These are phyloP conservation scores for Balansia obtecta DNA, from an alignment of 2,329 filamentous ascomycete species.

Conservation along the genomic window DNA sequence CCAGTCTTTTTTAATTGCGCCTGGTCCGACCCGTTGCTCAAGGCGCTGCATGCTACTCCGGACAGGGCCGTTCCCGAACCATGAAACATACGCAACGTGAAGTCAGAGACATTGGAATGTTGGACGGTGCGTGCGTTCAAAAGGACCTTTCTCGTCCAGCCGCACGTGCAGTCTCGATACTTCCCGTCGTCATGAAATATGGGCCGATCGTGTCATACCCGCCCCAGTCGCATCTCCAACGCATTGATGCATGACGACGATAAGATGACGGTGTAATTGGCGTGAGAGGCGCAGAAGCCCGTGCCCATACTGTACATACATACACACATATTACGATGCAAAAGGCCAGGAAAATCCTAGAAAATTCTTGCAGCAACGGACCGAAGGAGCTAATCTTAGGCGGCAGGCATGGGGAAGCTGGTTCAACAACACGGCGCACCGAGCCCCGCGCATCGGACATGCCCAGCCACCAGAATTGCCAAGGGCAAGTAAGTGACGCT, in stretches of 20 bases:
- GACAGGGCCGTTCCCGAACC: too few species aligned
- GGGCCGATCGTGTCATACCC: conserved; percentile 3
- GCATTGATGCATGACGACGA: conserved; percentile 3
- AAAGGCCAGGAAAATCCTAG: neutral
- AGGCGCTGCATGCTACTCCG: too few species aligned
- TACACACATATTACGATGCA: neutral
- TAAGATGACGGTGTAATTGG: neutral
- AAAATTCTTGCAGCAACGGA: neutral
- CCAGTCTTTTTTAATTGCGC: neutral
- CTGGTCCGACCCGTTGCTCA: too few species aligned
- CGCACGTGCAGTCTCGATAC: neutral
- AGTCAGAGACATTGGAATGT: neutral
- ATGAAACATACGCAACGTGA: too few species aligned
- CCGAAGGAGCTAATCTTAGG: neutral
- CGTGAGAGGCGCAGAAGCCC: neutral
- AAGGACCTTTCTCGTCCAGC: neutral
- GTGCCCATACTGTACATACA: neutral
- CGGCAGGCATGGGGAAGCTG: neutral
- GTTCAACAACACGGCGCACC: neutral
- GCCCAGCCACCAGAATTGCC: neutral
- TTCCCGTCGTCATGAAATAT: neutral
- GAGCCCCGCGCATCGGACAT: neutral
- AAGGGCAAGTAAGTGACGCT: neutral
- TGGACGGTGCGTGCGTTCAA: neutral
- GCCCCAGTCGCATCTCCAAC: conserved; percentile 1